Percentiles rank a stretch among this genome's conserved stretches.
phyloP scores from a whole-genome alignment of 2,329 filamentous ascomycete genomes.

The Aspergillus carbonarius region DNA sequence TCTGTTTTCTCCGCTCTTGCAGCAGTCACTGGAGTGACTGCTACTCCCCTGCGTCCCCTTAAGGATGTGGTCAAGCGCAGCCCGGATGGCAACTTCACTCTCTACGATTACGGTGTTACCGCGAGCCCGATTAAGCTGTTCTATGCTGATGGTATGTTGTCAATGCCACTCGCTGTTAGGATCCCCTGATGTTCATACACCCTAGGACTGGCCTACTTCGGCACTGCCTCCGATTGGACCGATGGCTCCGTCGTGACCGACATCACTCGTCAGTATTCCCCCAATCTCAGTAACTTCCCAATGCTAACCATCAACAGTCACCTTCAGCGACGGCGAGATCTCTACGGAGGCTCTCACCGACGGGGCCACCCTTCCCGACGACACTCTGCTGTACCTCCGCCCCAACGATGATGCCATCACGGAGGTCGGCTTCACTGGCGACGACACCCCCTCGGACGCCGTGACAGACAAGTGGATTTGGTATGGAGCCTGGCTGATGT shows the following conservation, averaged over 20 bases:
- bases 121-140: neutral
- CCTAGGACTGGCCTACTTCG: neutral
- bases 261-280: neutral
- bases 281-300: fast-evolving
- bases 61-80: neutral
- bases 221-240: neutral
- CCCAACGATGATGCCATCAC: neutral
- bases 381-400: neutral
- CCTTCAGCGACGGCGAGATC: neutral
- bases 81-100: neutral
- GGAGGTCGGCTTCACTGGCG: neutral
- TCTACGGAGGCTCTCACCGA: neutral
- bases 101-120: neutral
- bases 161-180: neutral
- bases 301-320: neutral
- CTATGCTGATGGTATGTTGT: neutral
- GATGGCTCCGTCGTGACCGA: neutral
- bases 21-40: neutral
- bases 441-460: neutral
- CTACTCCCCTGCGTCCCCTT: neutral
- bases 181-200: neutral
- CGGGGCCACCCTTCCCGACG: neutral
- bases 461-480: neutral
- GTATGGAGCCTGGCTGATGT: neutral
- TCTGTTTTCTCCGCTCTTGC: neutral